These are phyloP conservation scores for Neurospora africana DNA, from an alignment of 495 filamentous ascomycete species.

Conservation along the genomic window DNA sequence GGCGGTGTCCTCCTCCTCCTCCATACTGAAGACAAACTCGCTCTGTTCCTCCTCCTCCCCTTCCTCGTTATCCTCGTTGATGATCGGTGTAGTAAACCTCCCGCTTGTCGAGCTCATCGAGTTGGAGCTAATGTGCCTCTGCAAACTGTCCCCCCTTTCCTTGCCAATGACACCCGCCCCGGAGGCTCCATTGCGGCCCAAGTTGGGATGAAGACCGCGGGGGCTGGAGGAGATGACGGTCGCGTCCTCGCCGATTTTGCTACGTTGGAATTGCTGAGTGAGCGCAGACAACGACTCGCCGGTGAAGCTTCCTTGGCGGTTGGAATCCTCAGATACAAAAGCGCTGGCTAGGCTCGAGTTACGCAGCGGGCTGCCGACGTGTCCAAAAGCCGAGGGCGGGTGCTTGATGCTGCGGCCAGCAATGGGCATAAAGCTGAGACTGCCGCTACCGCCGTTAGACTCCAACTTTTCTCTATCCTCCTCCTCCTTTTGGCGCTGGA, in stretches of 20 bases:
- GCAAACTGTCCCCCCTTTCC: constrained; percentile 26
- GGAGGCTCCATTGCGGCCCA: constrained; percentile 12
- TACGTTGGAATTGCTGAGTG: constrained; percentile 57
- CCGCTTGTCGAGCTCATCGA: constrained; percentile 38
- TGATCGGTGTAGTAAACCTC: constrained; percentile 53
- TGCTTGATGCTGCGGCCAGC: constrained; percentile 28
- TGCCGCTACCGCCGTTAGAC: neutral
- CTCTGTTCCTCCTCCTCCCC: constrained; percentile 53
- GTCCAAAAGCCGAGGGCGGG: constrained; percentile 53
- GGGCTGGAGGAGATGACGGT: constrained; percentile 25
- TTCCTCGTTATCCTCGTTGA: neutral
- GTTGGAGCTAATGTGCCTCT: constrained; percentile 43
- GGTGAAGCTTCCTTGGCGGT: constrained; percentile 29
- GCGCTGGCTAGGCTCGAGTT: constrained; percentile 67
- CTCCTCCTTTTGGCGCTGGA: constrained; percentile 65
- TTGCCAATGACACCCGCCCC: constrained; percentile 22
- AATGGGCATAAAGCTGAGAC: constrained; percentile 6
- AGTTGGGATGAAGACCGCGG: constrained; percentile 26
- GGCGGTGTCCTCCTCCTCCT: constrained; percentile 52
- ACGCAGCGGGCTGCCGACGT: constrained; percentile 88
- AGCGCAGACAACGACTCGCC: constrained; percentile 53
- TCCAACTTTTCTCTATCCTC: constrained; percentile 64
- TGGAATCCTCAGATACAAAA: constrained; percentile 42
- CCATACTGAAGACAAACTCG: constrained; percentile 73
- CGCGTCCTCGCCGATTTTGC: constrained; percentile 35